Evolutionary conservation across 1,139 yeast genomes (phyloP).

Genomic region (Nakaseomyces uthaithaninus): DNA sequence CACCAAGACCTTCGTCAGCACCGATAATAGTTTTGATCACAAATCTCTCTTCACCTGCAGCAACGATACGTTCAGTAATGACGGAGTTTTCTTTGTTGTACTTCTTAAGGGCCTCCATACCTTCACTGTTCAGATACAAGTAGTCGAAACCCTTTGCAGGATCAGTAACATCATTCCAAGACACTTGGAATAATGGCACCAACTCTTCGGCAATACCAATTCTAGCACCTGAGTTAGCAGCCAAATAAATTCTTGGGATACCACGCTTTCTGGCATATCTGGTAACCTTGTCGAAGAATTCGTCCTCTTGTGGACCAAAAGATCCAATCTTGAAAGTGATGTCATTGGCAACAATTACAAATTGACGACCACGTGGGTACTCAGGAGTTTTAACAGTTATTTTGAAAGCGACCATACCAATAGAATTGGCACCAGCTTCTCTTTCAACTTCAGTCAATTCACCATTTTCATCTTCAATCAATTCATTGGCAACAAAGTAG

Average conservation of each 20-base stretch:
- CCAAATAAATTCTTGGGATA: conserved; percentile 86
- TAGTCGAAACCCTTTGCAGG: conserved; percentile 86
- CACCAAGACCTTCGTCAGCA: conserved; percentile 94
- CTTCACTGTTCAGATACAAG: conserved; percentile 70
- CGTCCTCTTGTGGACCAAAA: conserved; percentile 96
- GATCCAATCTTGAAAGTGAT: conserved; percentile 97
- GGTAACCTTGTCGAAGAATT: conserved; percentile 83
- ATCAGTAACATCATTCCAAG: conserved; percentile 73
- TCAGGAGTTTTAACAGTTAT: conserved; percentile 90
- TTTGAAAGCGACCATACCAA: conserved; percentile 98
- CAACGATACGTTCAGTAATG: conserved; percentile 71
- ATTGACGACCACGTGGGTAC: conserved; percentile 91
- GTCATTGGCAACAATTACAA: conserved; percentile 89
- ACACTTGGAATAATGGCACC: conserved; percentile 79
- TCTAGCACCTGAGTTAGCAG: conserved; percentile 98
- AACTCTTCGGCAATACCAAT: conserved; percentile 96
- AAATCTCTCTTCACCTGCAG: conserved; percentile 73
- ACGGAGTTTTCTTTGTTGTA: conserved; percentile 55
- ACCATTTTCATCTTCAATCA: conserved; percentile 73
- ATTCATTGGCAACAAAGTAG: conserved; percentile 67
- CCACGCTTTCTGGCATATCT: conserved; percentile 85
- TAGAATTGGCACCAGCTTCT: conserved; percentile 90
- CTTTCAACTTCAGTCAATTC: conserved; percentile 80
- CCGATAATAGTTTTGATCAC: conserved; percentile 83
- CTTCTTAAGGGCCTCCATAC: conserved; percentile 50